phyloP scores from a whole-genome alignment of 2,329 filamentous ascomycete genomes.

The Grosmannia serpens region DNA sequence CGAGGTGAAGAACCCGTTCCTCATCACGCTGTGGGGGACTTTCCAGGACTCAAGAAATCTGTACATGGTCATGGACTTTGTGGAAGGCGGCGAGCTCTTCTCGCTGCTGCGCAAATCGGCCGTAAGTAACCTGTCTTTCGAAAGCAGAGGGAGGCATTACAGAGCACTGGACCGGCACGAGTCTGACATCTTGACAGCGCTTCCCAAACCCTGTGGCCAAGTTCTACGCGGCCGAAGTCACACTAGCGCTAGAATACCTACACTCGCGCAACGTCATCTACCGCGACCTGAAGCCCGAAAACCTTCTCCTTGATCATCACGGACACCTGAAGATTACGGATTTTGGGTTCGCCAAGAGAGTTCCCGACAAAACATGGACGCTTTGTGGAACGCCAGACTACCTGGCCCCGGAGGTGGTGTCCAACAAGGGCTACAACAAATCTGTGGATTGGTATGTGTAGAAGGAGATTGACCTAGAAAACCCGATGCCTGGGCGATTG shows the following conservation, averaged over 20 bases:
- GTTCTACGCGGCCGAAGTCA: slow-evolving; percentile 97
- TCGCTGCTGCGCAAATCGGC: slow-evolving; percentile 90
- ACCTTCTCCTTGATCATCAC: slow-evolving; percentile 80
- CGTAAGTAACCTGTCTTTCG: slow-evolving; percentile 37
- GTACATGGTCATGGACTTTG: slow-evolving; percentile 99
- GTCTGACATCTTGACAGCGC: slow-evolving; percentile 44
- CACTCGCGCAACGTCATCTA: slow-evolving; percentile 96
- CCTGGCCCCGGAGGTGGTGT: slow-evolving; percentile 94
- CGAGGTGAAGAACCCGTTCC: slow-evolving; percentile 93
- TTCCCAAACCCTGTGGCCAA: slow-evolving; percentile 98
- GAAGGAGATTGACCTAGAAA: neutral
- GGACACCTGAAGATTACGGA: slow-evolving; percentile 96
- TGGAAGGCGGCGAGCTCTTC: slow-evolving; percentile 95
- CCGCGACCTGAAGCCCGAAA: slow-evolving; percentile 92
- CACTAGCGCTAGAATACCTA: slow-evolving; percentile 86
- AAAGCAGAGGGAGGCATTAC: neutral
- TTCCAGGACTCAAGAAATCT: slow-evolving; percentile 93
- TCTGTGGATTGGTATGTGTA: slow-evolving; percentile 78
- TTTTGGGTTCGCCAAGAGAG: slow-evolving; percentile 96
- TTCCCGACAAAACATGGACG: slow-evolving; percentile 98
- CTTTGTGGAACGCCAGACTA: slow-evolving; percentile 97
- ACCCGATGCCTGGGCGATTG: neutral
- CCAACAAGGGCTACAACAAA: slow-evolving; percentile 98
- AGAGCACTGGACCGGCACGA: neutral
- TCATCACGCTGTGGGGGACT: slow-evolving; percentile 96